Evolutionary conservation across 176 grass and related monocot species (phyloP), one percentile per base, ranked within the genome.

Genomic region (Cenchrus fungigraminus): DNA sequence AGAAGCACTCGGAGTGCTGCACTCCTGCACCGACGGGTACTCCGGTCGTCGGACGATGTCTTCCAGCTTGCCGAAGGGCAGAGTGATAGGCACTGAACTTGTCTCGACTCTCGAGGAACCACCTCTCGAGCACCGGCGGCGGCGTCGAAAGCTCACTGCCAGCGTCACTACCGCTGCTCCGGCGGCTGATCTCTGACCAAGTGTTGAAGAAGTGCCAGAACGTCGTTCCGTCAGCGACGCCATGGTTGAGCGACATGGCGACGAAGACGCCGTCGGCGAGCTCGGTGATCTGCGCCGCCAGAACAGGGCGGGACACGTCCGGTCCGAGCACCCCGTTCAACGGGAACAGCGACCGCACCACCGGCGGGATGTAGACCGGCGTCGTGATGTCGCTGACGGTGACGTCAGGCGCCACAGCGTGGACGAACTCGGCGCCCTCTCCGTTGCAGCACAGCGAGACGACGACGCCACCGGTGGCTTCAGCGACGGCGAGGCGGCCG

Each of bases 211-310:
- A 49, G 54, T 84, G 9, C 89, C 90, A 92, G 57, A 82, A 92
- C 15, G 68, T 14, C 42, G 69, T 76, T 4, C 89, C 89, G 9
- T 87, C 75, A 2, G 66, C 89, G 0, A 69, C 83, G 0, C 0
- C n/a, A 7, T 89, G 86, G 58, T 88, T 89, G 73, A 92, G 58
- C 6, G 52, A 82, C 80, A 73, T 6, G 54, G 37, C 89, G 6
- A 94, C 6, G n/a, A 94, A 94, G 75, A 94, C 29, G n/a, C 89
- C 92, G 47, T 94, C 89, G 7, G 5, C 43, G 34, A 94, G 84
- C 76, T 94, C 92, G 2, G 92, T 91, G 45, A 89, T 31, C 87
- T 94, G 92, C n/a, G 34, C 79, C 0, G 66, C 20, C 0, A 82
- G 66, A 1, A 82, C 13, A 0, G 79, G 53, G 34, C 0, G 50